Conservation (phyloP, 2,329 filamentous ascomycete species). For the Pseudogymnoascus destructans region DNA sequence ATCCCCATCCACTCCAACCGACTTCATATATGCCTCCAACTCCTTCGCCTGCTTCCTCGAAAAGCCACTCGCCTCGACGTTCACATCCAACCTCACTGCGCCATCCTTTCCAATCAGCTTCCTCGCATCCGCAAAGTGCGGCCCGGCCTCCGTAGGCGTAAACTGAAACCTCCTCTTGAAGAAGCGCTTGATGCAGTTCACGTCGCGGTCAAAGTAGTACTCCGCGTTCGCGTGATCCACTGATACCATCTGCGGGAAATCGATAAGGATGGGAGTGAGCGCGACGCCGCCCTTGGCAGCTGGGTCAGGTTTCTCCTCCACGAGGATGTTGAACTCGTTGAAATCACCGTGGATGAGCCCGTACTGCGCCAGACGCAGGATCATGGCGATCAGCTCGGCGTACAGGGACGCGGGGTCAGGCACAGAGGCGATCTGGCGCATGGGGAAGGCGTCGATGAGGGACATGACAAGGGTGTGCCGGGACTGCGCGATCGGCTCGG, state of each 20-base stretch:
- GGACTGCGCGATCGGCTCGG: slow-evolving; percentile 75
- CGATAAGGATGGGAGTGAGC: slow-evolving; percentile 75
- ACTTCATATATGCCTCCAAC: slow-evolving; percentile 77
- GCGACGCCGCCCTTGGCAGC: slow-evolving; percentile 27
- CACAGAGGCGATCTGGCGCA: slow-evolving; percentile 76
- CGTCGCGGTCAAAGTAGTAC: slow-evolving; percentile 95
- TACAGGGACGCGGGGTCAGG: slow-evolving; percentile 79
- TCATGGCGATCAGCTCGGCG: slow-evolving; percentile 76
- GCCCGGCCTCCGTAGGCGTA: slow-evolving; percentile 65
- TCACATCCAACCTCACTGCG: slow-evolving; percentile 63
- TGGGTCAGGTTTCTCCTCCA: slow-evolving; percentile 54
- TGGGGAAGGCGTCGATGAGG: slow-evolving; percentile 79
- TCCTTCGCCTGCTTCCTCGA: slow-evolving; percentile 96
- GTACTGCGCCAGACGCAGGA: slow-evolving; percentile 69
- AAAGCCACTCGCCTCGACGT: slow-evolving; percentile 86
- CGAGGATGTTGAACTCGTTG: slow-evolving; percentile 97
- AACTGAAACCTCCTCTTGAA: slow-evolving; percentile 86
- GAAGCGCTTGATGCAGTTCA: slow-evolving; percentile 89
- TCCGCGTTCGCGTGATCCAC: slow-evolving; percentile 88
- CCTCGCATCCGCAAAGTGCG: slow-evolving; percentile 72
- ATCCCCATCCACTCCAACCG: slow-evolving; percentile 42
- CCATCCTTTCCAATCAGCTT: slow-evolving; percentile 56
- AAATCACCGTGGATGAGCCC: slow-evolving; percentile 96
- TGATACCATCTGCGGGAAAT: slow-evolving; percentile 97
- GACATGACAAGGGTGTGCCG: slow-evolving; percentile 95